Base-by-base conservation (phyloP, 768 basidiomycete genomes). In the Phanerochaete carnosa region DNA sequence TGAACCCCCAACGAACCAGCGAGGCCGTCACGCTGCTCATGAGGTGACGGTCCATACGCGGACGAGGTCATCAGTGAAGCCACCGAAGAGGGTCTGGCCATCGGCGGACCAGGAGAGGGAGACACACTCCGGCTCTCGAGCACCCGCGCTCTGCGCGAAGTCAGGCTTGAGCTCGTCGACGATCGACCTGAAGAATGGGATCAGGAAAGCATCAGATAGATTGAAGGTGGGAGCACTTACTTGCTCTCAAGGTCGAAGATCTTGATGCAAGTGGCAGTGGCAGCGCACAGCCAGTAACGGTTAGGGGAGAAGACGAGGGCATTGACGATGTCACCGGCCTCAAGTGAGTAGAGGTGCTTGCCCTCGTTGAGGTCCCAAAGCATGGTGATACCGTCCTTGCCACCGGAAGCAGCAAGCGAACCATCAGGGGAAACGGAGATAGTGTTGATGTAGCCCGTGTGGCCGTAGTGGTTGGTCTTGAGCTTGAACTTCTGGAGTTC, bases 221-320 rank as follows among this genome's bases (percentile, higher is more conserved):
- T 2, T 50, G 23, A 30, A 6, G 7, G 43, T 16, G 51, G 19
- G 51, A 3, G 12, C 19, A 88, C 93, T 72, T 68, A 94, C 94
- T 98, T 98, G 89, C 90, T 93, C 88, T 99, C 96, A 51, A 99
- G 84, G 77, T 99, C 97, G 73, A 98, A 99, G 77, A 99, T 98
- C 82, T 98, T 98, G 79, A 98, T 92, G 74, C 92, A 94, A 75
- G 89, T 93, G 64, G 93, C 86, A 65, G 97, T 98, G 65, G 97
- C 97, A 69, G 97, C 97, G 74, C 97, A 99, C 65, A 99, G 82
- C 97, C 97, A 99, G 90, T 99, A 99, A 61, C 96, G 90, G 85
- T 99, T 99, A 62, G 97, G 97, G 16, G 94, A 95, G 86, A 99
- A 99, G 75, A 98, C 97, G 67, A 99, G 91, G 62, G 97, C 95